Percentiles rank a stretch among this genome's conserved stretches.
Conservation (phyloP, 225 moss, liverwort and hornwort species). For the Thuidium tamariscinum region DNA sequence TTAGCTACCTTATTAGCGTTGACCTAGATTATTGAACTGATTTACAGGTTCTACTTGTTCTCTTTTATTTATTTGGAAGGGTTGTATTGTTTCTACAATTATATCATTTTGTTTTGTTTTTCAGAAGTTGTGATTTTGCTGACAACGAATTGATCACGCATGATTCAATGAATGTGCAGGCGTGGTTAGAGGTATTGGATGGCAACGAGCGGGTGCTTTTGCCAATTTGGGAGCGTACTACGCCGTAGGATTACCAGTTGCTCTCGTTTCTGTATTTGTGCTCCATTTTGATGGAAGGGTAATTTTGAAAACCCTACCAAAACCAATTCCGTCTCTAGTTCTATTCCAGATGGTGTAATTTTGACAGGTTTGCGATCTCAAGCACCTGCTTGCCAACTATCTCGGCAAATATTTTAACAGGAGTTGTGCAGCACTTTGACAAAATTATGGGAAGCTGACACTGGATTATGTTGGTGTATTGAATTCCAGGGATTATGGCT, state of each 20-base stretch:
- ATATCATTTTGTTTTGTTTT: not conserved
- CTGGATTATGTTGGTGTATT: not conserved
- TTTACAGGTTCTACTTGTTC: not conserved
- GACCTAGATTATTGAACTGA: not conserved
- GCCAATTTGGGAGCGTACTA: constrained; percentile 55
- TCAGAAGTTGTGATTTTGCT: not conserved
- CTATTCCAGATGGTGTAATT: not conserved
- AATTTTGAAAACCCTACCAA: not conserved
- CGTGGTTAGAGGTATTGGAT: constrained; percentile 48
- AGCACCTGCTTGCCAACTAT: not conserved
- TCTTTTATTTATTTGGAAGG: not conserved
- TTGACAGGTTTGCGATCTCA: not conserved
- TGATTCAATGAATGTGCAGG: constrained; percentile 11
- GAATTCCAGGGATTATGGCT: constrained; percentile 42
- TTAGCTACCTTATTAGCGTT: not conserved
- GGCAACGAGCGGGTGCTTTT: constrained; percentile 36
- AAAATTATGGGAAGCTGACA: not conserved
- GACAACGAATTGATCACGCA: not conserved
- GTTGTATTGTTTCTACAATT: not conserved
- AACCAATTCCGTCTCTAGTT: not conserved
- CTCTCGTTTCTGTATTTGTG: constrained; percentile 11
- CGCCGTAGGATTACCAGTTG: constrained; percentile 31
- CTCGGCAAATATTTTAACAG: not conserved
- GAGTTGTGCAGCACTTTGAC: not conserved
- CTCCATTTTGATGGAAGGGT: constrained; percentile 26